phyloP scores from a whole-genome alignment of 228 moss, liverwort and hornwort species.

The Sphagnum magellanicum region DNA sequence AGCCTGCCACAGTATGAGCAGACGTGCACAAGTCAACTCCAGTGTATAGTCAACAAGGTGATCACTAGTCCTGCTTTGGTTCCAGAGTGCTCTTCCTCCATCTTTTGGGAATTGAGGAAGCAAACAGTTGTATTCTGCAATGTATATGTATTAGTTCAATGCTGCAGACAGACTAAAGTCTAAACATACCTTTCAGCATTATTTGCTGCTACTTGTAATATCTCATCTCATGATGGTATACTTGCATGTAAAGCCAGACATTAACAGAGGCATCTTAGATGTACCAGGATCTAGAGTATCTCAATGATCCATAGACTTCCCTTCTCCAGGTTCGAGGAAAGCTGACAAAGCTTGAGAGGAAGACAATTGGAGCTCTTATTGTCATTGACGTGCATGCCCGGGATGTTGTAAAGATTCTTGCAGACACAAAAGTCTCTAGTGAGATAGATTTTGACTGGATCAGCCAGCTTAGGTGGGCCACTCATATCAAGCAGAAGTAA shows the following conservation, averaged over 20 bases:
- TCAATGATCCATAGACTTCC: too few species aligned
- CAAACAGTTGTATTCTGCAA: too few species aligned
- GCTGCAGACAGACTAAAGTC: too few species aligned
- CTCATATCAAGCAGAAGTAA: neutral
- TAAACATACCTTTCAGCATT: too few species aligned
- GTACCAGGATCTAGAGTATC: too few species aligned
- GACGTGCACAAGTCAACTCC: conserved; percentile 57
- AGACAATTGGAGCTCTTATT: conserved; percentile 74
- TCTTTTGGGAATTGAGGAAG: too few species aligned
- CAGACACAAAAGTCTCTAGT: conserved; percentile 56
- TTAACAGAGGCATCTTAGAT: too few species aligned
- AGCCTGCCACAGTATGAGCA: conserved; percentile 34
- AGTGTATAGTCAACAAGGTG: conserved; percentile 73
- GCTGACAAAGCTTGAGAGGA: conserved; percentile 56
- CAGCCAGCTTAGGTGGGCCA: conserved; percentile 52
- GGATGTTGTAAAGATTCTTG: conserved; percentile 74
- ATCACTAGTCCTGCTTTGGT: neutral
- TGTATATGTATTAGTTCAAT: too few species aligned
- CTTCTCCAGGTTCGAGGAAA: conserved; percentile 58
- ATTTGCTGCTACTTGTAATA: too few species aligned
- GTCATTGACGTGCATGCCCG: conserved; percentile 70
- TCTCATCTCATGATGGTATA: too few species aligned
- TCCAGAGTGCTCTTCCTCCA: too few species aligned
- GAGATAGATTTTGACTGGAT: conserved; percentile 86
- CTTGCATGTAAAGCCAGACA: too few species aligned